Conservation (phyloP, 1,284 basidiomycete genomes). For the Boletus hoseneyae region DNA sequence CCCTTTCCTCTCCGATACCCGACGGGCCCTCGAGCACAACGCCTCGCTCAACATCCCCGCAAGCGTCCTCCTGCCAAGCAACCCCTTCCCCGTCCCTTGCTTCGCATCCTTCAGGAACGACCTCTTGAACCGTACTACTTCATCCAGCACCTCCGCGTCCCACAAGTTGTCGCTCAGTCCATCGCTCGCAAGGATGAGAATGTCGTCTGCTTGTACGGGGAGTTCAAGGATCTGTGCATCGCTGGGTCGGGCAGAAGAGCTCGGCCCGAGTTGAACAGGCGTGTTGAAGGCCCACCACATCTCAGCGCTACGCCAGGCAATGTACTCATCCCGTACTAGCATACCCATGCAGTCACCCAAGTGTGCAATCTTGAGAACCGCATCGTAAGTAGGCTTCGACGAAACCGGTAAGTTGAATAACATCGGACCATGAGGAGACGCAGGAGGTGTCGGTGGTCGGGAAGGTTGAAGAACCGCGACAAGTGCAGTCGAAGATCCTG, state of each 20-base stretch:
- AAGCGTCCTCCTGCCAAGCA: constrained; percentile 51
- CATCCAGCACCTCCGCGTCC: constrained; percentile 92
- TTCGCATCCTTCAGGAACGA: constrained; percentile 34
- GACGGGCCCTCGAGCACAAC: constrained; percentile 63
- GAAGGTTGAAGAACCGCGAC: constrained; percentile 61
- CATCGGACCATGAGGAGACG: constrained; percentile 24
- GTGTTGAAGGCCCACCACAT: constrained; percentile 97
- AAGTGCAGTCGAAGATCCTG: constrained; percentile 69
- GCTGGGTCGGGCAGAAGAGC: constrained; percentile 64
- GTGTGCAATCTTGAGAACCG: constrained; percentile 86
- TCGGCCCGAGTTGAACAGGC: constrained; percentile 84
- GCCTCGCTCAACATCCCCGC: constrained; percentile 70
- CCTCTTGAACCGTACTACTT: constrained; percentile 68
- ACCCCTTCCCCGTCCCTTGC: constrained; percentile 18
- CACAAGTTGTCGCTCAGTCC: constrained; percentile 94
- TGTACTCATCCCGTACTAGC: constrained; percentile 73
- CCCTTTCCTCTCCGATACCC: constrained; percentile 49
- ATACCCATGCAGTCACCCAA: constrained; percentile 91
- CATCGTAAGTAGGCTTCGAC: constrained; percentile 39
- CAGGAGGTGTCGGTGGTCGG: constrained; percentile 21
- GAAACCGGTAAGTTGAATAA: constrained; percentile 18
- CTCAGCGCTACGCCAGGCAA: constrained; percentile 87
- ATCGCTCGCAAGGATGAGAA: constrained; percentile 87
- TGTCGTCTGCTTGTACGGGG: constrained; percentile 81
- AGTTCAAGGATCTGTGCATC: constrained; percentile 76